Base-by-base conservation (phyloP, 2,329 filamentous ascomycete genomes). In the Macrophomina phaseolina region DNA sequence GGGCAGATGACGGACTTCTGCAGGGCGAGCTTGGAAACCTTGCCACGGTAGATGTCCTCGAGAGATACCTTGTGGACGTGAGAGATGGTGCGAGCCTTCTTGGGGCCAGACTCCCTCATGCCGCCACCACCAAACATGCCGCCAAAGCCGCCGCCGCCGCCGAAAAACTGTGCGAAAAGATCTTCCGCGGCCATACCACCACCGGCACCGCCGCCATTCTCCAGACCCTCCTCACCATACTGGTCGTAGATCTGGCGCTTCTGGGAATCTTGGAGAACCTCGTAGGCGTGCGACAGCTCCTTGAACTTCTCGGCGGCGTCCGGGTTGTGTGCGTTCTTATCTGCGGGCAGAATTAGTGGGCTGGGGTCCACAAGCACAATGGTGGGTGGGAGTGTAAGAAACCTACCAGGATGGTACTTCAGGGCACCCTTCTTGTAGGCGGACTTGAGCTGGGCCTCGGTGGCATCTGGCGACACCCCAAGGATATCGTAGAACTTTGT, bases 51-150 rank as follows among this genome's bases (percentile, higher is more conserved):
- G 78, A 99, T 93, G 74, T 99, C 95, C 82, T 99, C 95, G 63
- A 99, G 88, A 12, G 93, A 94, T 68, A 99, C 95, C 83, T 97
- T 97, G 89, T 98, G 95, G 61, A 95, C 94, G 83, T 99, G 95
- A 81, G 97, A 92, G 74, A 99, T 99, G 67, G 94, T 97, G 73
- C 95, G 90, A 58, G 95, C 94, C 86, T 99, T 90, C 83, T 90
- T 90, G 38, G 94, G 94, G 18, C 94, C 94, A 66, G 89, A 88
- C 64, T 91, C 89, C 73, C 90, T 89, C 86, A 92, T 91, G 72
- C 91, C 90, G 73, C 89, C 89, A 68, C 90, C 90, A 61, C 80
- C 78, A 75, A 92, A 86, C 70, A 82, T 85, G 64, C 87, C 87
- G 71, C 93, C 91, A 69, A 90, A 90, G 66, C 88, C 89, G 69